Evolutionary conservation across 192 early-diverging fungal species (phyloP), one percentile per base, ranked within the genome.

Genomic region (Backusella sp.): DNA sequence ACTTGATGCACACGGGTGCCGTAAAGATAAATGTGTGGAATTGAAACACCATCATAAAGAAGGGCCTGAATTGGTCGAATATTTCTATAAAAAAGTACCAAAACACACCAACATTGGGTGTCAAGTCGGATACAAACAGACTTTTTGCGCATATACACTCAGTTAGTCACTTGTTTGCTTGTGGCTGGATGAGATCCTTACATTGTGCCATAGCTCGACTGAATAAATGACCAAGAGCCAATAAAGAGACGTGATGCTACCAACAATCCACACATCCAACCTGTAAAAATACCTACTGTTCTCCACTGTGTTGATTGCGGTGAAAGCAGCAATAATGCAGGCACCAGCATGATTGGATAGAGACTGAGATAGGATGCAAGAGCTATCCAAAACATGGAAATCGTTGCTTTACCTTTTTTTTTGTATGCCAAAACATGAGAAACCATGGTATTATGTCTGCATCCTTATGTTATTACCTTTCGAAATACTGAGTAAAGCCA

Each of bases 41-140:
- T 83, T 99, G 97, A 81, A 99, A 98, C 2, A 97, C 96, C 21
- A 91, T 80, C 77, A 96, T 74, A 82, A 98, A 99, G 79, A 99
- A 98, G 6, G 88, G 76, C 35, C 98, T 89, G 89, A 98, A 99
- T 73, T 97, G 94, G 80, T 99, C 97, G 88, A 99, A 99, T 82
- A 99, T 97, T 81, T 99, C 98, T 68, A 96, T 98, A 84, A 98
- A 97, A 84, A 99, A 97, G 85, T 99, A 99, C 98, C 98, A 99
- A 78, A 90, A 98, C 70, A 98, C 79, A 6, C 98, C 98, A 30
- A 98, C 87, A 83, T 97, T 99, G 1, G 97, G 98, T n/a, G 93
- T 93, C 77, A 99, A 81, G 72, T 99, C 98, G 46, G 90, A 84
- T 17, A 96, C 39, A 41, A 76, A 77, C 12, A 80, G 15, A 26